Evolutionary conservation across 805 yeast species (phyloP).

Genomic region (Yarrowia alimentaria): DNA sequence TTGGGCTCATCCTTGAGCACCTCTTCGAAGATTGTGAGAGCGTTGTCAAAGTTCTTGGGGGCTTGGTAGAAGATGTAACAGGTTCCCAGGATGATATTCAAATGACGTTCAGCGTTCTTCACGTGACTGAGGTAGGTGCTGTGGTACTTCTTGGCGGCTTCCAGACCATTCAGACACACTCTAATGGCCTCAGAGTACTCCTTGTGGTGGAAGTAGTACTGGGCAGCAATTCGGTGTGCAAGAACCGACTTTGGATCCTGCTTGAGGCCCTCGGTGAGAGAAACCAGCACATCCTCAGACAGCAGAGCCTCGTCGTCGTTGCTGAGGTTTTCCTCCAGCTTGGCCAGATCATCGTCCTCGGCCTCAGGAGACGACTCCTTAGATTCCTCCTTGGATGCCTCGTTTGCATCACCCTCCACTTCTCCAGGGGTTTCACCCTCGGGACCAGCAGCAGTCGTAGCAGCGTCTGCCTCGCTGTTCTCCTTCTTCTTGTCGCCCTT

Average conservation of each 20-base stretch:
- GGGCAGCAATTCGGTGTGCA: constrained; percentile 63
- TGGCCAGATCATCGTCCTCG: constrained; percentile 32
- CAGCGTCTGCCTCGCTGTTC: constrained; percentile 34
- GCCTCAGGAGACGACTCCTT: neutral
- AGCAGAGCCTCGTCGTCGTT: constrained; percentile 43
- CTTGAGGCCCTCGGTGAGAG: constrained; percentile 53
- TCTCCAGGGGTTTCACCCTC: no score
- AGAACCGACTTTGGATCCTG: constrained; percentile 47
- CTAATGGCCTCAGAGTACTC: constrained; percentile 65
- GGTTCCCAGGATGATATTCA: constrained; percentile 66
- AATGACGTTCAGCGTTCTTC: constrained; percentile 53
- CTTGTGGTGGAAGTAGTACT: constrained; percentile 56
- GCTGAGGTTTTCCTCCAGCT: constrained; percentile 34
- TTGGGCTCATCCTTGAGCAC: constrained; percentile 50
- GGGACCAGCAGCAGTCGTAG: constrained; percentile 32
- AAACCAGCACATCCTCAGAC: constrained; percentile 45
- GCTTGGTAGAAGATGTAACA: constrained; percentile 83
- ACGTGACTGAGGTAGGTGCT: constrained; percentile 46
- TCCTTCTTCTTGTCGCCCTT: constrained; percentile 28
- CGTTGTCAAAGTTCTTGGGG: constrained; percentile 79
- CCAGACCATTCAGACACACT: constrained; percentile 59
- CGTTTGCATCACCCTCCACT: no score
- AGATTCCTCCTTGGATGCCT: neutral
- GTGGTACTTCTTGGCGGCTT: constrained; percentile 44
- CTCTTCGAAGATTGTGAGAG: constrained; percentile 65